phyloP scores from a whole-genome alignment of 1,284 basidiomycete genomes.

The Pyrrhoderma lamaoense region DNA sequence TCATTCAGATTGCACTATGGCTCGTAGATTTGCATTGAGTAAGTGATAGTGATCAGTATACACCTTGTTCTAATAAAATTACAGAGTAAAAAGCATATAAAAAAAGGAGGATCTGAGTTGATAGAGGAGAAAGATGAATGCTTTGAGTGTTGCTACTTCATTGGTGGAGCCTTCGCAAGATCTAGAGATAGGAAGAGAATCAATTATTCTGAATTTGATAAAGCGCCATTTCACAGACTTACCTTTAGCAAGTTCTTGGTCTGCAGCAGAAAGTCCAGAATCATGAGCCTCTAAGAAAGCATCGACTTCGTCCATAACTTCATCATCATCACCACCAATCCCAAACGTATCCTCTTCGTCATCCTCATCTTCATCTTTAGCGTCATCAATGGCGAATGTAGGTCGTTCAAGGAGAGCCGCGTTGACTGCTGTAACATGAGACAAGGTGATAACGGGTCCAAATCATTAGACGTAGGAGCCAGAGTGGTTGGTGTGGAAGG shows the following conservation, averaged over 20 bases:
- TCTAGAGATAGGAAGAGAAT: constrained; percentile 7
- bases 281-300: constrained; percentile 90
- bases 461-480: background rate
- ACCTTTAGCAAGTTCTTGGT: constrained; percentile 80
- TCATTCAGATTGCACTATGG: too few species aligned
- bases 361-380: constrained; percentile 73
- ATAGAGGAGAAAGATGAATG: background rate
- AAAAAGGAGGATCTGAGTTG: background rate
- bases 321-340: constrained; percentile 45
- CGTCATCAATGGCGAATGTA: constrained; percentile 91
- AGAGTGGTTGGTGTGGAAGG: constrained; percentile 7
- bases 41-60: too few species aligned
- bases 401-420: constrained; percentile 84
- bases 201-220: background rate
- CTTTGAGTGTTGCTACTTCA: constrained; percentile 4
- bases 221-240: too few species aligned
- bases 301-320: constrained; percentile 90
- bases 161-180: constrained; percentile 16
- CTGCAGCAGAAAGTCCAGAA: constrained; percentile 76
- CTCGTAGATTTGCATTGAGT: too few species aligned
- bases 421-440: constrained; percentile 71
- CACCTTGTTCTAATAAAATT: constrained; percentile 6
- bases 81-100: constrained; percentile 1
- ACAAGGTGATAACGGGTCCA: constrained; percentile 41
- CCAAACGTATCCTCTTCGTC: constrained; percentile 47